Base-by-base conservation (phyloP, 768 basidiomycete genomes). In the Solioccasus polychromus region DNA sequence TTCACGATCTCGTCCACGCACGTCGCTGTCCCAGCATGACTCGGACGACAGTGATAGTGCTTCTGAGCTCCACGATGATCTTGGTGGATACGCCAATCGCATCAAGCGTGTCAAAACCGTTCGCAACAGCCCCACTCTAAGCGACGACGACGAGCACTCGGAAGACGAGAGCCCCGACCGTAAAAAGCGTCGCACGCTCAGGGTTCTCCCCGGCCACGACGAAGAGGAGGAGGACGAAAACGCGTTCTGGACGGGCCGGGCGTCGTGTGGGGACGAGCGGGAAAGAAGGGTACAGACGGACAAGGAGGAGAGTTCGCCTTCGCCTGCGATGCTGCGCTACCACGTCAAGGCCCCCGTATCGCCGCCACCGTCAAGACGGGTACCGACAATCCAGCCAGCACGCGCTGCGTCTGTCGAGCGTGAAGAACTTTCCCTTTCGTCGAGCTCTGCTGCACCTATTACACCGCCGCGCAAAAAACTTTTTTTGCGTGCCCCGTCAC, bases 361-460 rank as follows among this genome's bases (percentile, higher is more conserved):
- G 0, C 85, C 85, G 2, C 84, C 85, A 4, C 83, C 82, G 1
- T 86, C 83, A 3, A 70, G 80, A 52, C 71, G 81, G 14, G 75
- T 74, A 48, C 59, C 65, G 6, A 50, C 53, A 31, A 51, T 63
- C 23, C 56, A 61, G 24, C 55, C 60, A 43, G 36, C 55, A 11
- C 63, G 65, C 2, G 60, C 58, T 26, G 51, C 60, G 7, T 63
- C 65, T 9, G 46, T 56, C 25, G 58, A 63, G 31, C 52, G 50
- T 10, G 41, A 56, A 8, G 34, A 15, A 8, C 20, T 50, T 23
- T 42, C 14, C 26, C 20, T 50, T 23, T 42, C 14, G 30, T 34
- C 56, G 2, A 44, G 43, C 3, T 53, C 55, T 2, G 47, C 52
- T 38, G 43, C 25, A 14, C 62, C 59, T 30, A 48, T 58, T 35